Evolutionary conservation across 305 asterid genomes (phyloP), one percentile per base, ranked within the genome.

Genomic region (Nicotiana rustica): DNA sequence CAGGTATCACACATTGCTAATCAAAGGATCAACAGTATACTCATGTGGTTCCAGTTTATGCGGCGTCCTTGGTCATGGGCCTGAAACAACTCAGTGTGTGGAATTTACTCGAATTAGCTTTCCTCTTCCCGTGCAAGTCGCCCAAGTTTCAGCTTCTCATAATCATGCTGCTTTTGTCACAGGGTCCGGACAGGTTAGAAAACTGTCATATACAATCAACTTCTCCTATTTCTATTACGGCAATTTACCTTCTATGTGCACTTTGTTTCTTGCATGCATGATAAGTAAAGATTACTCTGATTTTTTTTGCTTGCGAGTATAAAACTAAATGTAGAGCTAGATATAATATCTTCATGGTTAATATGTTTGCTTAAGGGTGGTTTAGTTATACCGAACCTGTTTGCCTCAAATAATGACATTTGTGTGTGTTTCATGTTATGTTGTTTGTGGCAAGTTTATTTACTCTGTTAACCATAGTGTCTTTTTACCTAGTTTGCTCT

Each of bases 21-120:
- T 94, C 88, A 89, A 88, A 29, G 87, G 91, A 77, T 86, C 85
- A 75, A 87, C 83, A 17, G 98, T 87, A 44, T 94, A 91, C 90
- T 94, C 97, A 57, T 92, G 97, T 66, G 98, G 98, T 78, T 94
- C 98, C 85, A 90, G 97, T 87, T 86, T 94, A 84, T 94, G 96
- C 41, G 98, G 98, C 21, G 97, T 94, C 82, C 98, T 94, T 85
- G 97, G 98, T 86, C 98, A 94, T 83, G 98, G 98, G 82, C 88
- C 94, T 33, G 96, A 94, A 88, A 88, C 90, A 77, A 94, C 95
- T 19, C 95, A 90, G 82, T 90, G 94, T 90, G 93, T 87, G 79
- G 86, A 91, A 85, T 94, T 94, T 86, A 88, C 94, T 9, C 93
- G 86, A 80, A 87, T 94, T 69, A 86, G 81, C 70, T 94, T 94